A percentile compares a stretch with the other conserved stretches of the same genome.
phyloP scores from a whole-genome alignment of 768 basidiomycete genomes.

The Obba rivulosa region DNA sequence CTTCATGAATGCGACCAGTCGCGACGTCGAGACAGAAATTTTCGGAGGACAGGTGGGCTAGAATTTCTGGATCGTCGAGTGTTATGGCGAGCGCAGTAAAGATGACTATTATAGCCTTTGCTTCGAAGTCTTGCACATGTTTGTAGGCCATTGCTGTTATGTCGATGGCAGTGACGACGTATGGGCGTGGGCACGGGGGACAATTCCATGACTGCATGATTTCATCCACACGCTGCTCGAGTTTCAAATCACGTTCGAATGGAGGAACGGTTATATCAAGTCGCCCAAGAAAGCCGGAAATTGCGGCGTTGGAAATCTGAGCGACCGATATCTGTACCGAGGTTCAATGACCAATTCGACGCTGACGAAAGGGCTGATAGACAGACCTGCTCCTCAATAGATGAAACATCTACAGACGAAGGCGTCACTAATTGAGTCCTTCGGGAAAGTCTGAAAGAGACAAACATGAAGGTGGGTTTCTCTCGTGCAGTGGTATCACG shows the following conservation, averaged over 20 bases:
- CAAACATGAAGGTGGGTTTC: too few species aligned
- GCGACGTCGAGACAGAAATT: background rate
- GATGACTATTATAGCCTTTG: background rate
- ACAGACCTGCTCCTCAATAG: too few species aligned
- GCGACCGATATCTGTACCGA: too few species aligned
- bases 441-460: too few species aligned
- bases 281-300: too few species aligned
- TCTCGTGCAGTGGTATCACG: too few species aligned
- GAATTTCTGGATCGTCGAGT: background rate
- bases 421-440: too few species aligned
- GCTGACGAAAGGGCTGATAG: too few species aligned
- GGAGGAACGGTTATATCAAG: background rate
- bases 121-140: conserved; percentile 1
- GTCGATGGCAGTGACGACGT: conserved; percentile 1
- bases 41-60: background rate
- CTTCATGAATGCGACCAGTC: background rate
- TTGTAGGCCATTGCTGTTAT: background rate
- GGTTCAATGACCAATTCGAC: too few species aligned
- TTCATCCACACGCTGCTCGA: conserved; percentile 1
- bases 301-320: too few species aligned
- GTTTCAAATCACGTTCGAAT: background rate
- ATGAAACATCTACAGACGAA: too few species aligned
- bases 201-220: background rate
- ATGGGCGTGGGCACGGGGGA: background rate
- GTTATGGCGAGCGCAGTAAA: conserved; percentile 2